Base-by-base conservation (phyloP, 2,329 filamentous ascomycete species). In the Cercospora sojina region DNA sequence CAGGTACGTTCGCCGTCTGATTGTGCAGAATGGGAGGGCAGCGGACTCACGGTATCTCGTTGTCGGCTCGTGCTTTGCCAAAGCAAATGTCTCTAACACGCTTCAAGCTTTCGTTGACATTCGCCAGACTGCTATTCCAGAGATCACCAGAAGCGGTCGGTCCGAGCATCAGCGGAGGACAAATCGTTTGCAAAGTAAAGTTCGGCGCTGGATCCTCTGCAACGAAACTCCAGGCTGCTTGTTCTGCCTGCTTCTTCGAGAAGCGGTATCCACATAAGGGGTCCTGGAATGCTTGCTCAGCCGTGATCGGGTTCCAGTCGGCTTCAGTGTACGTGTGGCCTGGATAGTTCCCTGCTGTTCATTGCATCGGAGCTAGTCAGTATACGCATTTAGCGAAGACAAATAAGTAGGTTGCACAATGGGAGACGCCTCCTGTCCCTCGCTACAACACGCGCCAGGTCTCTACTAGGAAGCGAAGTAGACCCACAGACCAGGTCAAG, bases 251-350 rank as follows among this genome's bases (percentile, higher is more conserved):
- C 31, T 53, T 65, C 41, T 64, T 64, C 20, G 53, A 59, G 25
- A n/a, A 56, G 25, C 31, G 29, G 43, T 64, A 64, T 35, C 55
- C 55, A 49, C 49, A 38, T 16, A 31, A n/a, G 9, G 56, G 23
- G 18, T 59, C 20, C 35, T 16, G 32, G 12, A 60, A 49, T 51
- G 62, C 56, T 65, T 60, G 35, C n/a, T 61, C 63, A 18, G 29
- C n/a, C 8, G 55, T 64, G 27, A 59, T 51, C n/a, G 62, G 62
- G 20, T 64, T 64, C 62, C 62, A 64, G 27, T 59, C 38, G 9
- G 35, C 41, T 41, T 64, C 62, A 16, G 53, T 47, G 41, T 59
- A 60, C 3, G 35, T 43, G 27, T 59, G 35, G 4, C 60, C 60
- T n/a, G 60, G 60, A 43, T 47, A 55, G 20, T 59, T 59, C 12